Evolutionary conservation across 495 filamentous ascomycete genomes (phyloP), one percentile per base, ranked within the genome.

Genomic region (Penicillium argentinense): DNA sequence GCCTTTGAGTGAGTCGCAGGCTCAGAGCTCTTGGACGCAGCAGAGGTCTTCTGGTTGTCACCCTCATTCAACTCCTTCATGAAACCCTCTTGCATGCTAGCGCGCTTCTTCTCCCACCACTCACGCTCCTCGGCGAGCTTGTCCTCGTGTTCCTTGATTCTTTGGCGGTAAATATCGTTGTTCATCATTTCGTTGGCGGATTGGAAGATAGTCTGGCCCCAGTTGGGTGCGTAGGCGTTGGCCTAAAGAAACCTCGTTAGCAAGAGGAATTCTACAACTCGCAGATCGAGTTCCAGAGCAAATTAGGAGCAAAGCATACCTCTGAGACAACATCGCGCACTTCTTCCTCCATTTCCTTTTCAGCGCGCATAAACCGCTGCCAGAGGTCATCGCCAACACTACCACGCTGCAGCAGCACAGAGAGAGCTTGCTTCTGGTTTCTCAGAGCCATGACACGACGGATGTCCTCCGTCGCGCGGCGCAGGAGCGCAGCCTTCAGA

Each of bases 331-430:
- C 91, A 72, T 98, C 93, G 51, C 86, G 76, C 25, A 98, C 74
- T 68, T 98, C 93, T 48, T 91, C 92, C 68, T 98, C 91, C 73
- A 96, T 95, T 74, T 97, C 93, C 75, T 92, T 92, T 78, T 98
- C 93, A 19, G 92, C 93, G 29, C 87, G 74, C 57, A 80, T 61
- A 64, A 97, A 95, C 28, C 93, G 77, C 72, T 97, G 93, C 87
- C 91, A 97, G 30, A 97, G 66, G 66, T 98, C 93, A 69, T 98
- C 95, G 6, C 95, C 92, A 1, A 98, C 90, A 64, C 87, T 92
- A 1, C 95, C 95, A 33, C 88, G 76, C 69, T 95, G 89, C 39
- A 97, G 67, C 30, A 98, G 72, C 40, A 82, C 82, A 51, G 85
- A 82, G 59, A 95, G 77, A 6, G 93, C 87, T 42, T 85, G 85